phyloP scores from a whole-genome alignment of 768 basidiomycete species.

The Mycena rosella region DNA sequence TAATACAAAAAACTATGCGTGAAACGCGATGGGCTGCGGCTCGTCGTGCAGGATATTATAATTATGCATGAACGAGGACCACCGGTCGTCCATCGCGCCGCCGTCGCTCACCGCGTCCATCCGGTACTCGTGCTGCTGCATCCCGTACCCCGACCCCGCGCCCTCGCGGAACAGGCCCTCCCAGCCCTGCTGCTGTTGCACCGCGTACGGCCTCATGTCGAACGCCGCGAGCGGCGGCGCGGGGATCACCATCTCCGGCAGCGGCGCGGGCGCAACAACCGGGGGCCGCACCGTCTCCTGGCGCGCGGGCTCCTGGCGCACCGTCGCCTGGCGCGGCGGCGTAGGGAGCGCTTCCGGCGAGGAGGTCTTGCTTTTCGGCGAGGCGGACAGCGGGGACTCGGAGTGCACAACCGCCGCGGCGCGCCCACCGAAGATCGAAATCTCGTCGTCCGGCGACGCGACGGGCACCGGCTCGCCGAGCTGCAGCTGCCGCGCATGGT shows the following conservation, averaged over 20 bases:
- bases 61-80: conserved; percentile 54
- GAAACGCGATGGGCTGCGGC: conserved; percentile 1
- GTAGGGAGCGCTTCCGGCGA: not conserved
- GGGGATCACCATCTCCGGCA: conserved; percentile 17
- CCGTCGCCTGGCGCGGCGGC: conserved; percentile 12
- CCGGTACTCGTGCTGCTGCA: conserved; percentile 22
- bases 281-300: conserved; percentile 8
- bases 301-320: not conserved
- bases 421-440: conserved; percentile 51
- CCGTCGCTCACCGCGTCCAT: conserved; percentile 31
- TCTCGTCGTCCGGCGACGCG: conserved; percentile 47
- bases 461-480: conserved; percentile 36
- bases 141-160: conserved; percentile 41
- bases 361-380: not conserved
- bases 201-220: conserved; percentile 7
- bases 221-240: conserved; percentile 28
- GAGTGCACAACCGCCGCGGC: conserved; percentile 45
- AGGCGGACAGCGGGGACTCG: conserved; percentile 8
- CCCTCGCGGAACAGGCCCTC: conserved; percentile 54
- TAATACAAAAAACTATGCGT: not conserved
- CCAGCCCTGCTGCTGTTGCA: conserved; percentile 47
- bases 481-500: conserved; percentile 43
- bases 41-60: conserved; percentile 18
- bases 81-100: conserved; percentile 51
- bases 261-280: not conserved